A percentile compares a stretch with the other conserved stretches of the same genome.
phyloP scores from a whole-genome alignment of 768 basidiomycete genomes.

The Solioccasus polychromus region DNA sequence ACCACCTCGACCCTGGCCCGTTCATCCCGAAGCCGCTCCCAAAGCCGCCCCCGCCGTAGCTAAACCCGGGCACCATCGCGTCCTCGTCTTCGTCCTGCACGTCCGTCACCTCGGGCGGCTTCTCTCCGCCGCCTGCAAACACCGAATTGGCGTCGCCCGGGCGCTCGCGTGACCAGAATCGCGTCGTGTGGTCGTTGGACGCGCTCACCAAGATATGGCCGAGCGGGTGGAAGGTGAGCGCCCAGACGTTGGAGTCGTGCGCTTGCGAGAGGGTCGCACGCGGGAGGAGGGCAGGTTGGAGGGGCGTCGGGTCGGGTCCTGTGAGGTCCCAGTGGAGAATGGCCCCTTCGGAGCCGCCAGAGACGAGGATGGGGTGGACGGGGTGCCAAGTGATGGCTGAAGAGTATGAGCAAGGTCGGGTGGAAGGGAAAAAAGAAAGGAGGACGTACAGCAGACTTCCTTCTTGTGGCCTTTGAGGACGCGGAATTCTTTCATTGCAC shows the following conservation, averaged over 20 bases:
- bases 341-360: slow-evolving; percentile 92
- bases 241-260: slow-evolving; percentile 98
- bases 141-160: slow-evolving; percentile 80
- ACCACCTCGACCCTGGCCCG: slow-evolving; percentile 32
- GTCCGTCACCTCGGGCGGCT: slow-evolving; percentile 68
- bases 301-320: slow-evolving; percentile 45
- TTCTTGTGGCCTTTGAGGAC: slow-evolving; percentile 95
- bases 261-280: slow-evolving; percentile 90
- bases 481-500: slow-evolving; percentile 95
- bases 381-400: slow-evolving; percentile 96
- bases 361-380: slow-evolving; percentile 84
- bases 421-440: not conserved
- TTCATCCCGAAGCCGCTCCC: slow-evolving; percentile 15
- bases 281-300: slow-evolving; percentile 47
- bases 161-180: slow-evolving; percentile 96
- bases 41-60: slow-evolving; percentile 30
- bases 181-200: slow-evolving; percentile 97
- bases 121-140: slow-evolving; percentile 80
- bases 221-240: slow-evolving; percentile 91
- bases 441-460: slow-evolving; percentile 87
- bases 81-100: slow-evolving; percentile 76
- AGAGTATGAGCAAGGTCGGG: not conserved
- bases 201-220: slow-evolving; percentile 92
- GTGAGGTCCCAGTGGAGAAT: slow-evolving; percentile 93
- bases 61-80: slow-evolving; percentile 72